Base-by-base conservation (phyloP, 495 filamentous ascomycete species). In the Tetracladium setigerum region DNA sequence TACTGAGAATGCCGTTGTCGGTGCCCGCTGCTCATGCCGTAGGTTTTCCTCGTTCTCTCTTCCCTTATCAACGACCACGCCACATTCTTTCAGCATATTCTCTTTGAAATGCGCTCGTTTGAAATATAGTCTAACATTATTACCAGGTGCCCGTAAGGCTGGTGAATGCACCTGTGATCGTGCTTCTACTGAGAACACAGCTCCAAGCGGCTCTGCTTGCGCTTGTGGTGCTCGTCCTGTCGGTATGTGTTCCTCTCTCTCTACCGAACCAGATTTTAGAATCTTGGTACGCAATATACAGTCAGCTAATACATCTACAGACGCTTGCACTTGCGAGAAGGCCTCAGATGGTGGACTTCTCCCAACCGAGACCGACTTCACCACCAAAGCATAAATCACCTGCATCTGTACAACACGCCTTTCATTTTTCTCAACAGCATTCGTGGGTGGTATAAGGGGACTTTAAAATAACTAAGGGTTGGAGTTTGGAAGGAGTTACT, bases 1-100 rank as follows among this genome's bases (percentile, higher is more conserved):
- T 2, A 63, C 73, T 4, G 91, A 97, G 76, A 95, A 95, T 71
- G 59, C 62, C 4, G 49, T 83, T 22, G 63, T 67, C 4, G 87
- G 86, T n/a, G 72, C 87, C 18, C 72, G 87, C 44, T 95, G 89
- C 75, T 89, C 85, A 18, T 95, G 89, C 69, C 76, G 87, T 60
- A 60, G 7, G 57, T 56, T 18, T 7, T 1, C 12, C 12, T 81
- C 22, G 22, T 27, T 7, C 22, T 27, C 22, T 27, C 22, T 27
- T 7, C 22, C 7, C 22, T 27, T 7, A 3, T 27, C 3, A 27
- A 27, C 22, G 7, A 27, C 22, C 22, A 27, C 7, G 7, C 7
- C 7, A 27, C 22, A 27, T 27, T 7, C 22, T 3, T 27, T 27
- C 22, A 7, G 22, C 22, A 27, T 7, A n/a, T n/a, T n/a, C n/a